Conservation (phyloP, 768 basidiomycete species). For the Pleurotus tuber-regium region DNA sequence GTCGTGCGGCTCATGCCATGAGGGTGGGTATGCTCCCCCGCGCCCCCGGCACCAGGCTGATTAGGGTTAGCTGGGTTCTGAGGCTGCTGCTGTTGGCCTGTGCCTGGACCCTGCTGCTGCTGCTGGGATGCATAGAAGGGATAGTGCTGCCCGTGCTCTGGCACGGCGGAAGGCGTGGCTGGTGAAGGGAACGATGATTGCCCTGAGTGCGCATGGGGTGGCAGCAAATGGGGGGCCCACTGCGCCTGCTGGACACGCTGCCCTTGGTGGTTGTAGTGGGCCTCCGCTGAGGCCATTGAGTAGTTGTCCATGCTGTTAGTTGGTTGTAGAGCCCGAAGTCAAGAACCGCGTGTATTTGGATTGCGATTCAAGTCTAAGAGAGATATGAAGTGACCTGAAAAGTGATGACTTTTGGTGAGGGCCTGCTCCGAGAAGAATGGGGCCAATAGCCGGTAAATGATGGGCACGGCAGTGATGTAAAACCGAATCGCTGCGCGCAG, state of each 20-base stretch:
- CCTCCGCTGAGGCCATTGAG: conserved; percentile 12
- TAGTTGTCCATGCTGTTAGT: conserved; percentile 11
- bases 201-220: conserved; percentile 7
- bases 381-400: conserved; percentile 5
- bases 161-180: conserved; percentile 5
- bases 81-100: conserved; percentile 27
- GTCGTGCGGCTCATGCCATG: conserved; percentile 22
- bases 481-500: not conserved
- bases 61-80: conserved; percentile 27
- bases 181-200: conserved; percentile 13
- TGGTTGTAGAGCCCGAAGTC: not conserved
- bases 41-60: conserved; percentile 28
- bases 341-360: not conserved
- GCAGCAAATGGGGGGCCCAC: conserved; percentile 17
- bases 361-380: not conserved
- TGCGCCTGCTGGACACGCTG: conserved; percentile 13
- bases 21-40: conserved; percentile 25
- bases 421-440: not conserved
- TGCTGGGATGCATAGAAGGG: conserved; percentile 3
- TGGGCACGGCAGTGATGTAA: not conserved
- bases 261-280: conserved; percentile 12
- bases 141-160: conserved; percentile 10
- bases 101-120: not conserved
- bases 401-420: not conserved
- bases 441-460: conserved; percentile 1